Evolutionary conservation across 192 early-diverging fungal species (phyloP), one percentile per base, ranked within the genome.

Genomic region (Allomyces macrogynus): DNA sequence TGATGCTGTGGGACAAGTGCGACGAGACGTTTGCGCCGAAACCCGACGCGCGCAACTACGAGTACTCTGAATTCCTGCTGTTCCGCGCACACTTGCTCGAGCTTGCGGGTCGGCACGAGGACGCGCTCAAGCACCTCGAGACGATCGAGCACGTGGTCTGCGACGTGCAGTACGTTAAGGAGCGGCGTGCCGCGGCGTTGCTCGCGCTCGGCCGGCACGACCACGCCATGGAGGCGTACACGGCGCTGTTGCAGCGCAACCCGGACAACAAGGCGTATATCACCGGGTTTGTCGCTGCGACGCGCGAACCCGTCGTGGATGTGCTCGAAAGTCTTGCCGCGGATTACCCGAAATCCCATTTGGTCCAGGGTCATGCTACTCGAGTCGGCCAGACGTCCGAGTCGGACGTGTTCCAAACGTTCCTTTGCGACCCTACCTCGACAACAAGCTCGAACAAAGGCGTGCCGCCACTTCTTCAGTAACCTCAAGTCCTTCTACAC

Each of bases 81-180:
- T 98, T 92, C 77, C 84, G 89, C 70, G 91, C 88, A 76, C 77
- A 76, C 71, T 66, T 98, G 23, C 71, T 92, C 40, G 90, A 96
- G 74, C 89, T 91, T 68, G 78, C 68, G 9, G 92, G 92, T 11
- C 84, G 95, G 61, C 76, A 77, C 62, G 69, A 90, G 66, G 71
- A 63, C 20, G 93, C 92, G 10, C 72, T 94, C 54, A 86, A 87
- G 10, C 78, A 89, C 70, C 72, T 98, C 61, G 82, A 85, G 11
- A 74, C 78, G 40, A 87, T 93, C 66, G 82, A 87, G 66, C 64
- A 71, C 43, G 79, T 84, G 23, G 80, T 95, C 43, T 76, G 84
- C 42, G 95, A 98, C 67, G 73, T 80, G 40, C 83, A 78, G 32
- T 73, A 74, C 11, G 82, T 84, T 78, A 87, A 81, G 67, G 89